Base-by-base conservation (phyloP, 768 basidiomycete species). In the Leccinum truebloodii region DNA sequence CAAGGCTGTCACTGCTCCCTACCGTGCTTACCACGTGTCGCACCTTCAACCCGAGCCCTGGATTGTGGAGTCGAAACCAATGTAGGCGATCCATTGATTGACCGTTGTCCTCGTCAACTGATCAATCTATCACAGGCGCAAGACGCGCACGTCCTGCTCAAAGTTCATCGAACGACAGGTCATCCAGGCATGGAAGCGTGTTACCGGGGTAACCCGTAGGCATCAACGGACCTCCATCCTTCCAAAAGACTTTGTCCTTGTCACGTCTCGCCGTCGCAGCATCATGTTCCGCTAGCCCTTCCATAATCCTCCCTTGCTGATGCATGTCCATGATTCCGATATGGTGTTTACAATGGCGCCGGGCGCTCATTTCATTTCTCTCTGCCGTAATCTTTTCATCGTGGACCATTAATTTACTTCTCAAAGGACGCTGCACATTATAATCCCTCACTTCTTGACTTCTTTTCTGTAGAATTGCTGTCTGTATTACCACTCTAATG, bases 211-310 rank as follows among this genome's bases (percentile, higher is more conserved):
- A 32, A 79, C 82, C 34, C 83, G 83, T 62, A 84, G 79, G 56
- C 76, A 75, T 35, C 78, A 81, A 26, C 81, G 84, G 46, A 77
- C 79, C 6, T 86, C 87, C 3, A 69, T 81, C 67, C 75, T 86
- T 52, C 80, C 83, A 32, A 79, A 80, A 24, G 86, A 86, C 68
- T 88, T 88, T 69, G 80, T 87, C 65, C 77, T 88, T 60, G 77
- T 89, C 65, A 87, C 82, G 10, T 69, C 75, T 35, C 79, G 80
- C 57, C 79, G 85, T 60, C 83, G 81, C 57, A 86, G 85, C 70
- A 71, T 80, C 50, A 76, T 78, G 66, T 73, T 75, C 58, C 72
- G 68, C 58, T 77, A 64, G 75, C 49, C 20, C 55, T 39, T 34
- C 9, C 46, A 49, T 37, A 18, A 37, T 26, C 20, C 22, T 12